phyloP scores from a whole-genome alignment of 768 basidiomycete genomes.

The Trametes cingulata region DNA sequence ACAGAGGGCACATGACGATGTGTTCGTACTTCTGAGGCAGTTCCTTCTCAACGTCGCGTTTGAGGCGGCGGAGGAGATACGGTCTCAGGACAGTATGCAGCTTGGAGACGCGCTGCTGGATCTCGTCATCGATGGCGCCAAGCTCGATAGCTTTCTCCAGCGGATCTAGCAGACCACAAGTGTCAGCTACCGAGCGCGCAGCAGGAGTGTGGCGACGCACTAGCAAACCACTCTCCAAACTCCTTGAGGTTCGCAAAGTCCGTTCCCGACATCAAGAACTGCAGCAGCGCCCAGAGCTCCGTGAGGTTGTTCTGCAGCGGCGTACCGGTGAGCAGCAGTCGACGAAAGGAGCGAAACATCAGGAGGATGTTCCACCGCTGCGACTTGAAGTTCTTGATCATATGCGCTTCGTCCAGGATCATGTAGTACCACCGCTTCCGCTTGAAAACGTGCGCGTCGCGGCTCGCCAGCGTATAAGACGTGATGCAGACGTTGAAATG shows the following conservation, averaged over 20 bases:
- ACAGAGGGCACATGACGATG: constrained; percentile 82
- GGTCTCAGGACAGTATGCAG: constrained; percentile 95
- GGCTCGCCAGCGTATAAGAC: constrained; percentile 89
- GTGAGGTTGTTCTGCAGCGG: constrained; percentile 96
- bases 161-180: constrained; percentile 58
- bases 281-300: constrained; percentile 92
- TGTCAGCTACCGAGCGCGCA: constrained; percentile 3
- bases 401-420: constrained; percentile 95
- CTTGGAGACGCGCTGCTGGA: constrained; percentile 78
- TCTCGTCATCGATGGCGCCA: constrained; percentile 82
- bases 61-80: constrained; percentile 92
- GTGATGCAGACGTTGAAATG: constrained; percentile 95
- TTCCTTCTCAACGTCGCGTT: constrained; percentile 96
- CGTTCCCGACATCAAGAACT: constrained; percentile 89
- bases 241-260: constrained; percentile 91
- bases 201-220: constrained; percentile 46
- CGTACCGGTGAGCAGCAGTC: constrained; percentile 92
- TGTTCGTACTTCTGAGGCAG: constrained; percentile 94
- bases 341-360: constrained; percentile 83
- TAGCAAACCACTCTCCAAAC: constrained; percentile 96
- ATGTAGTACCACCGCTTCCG: constrained; percentile 95
- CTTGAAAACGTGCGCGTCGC: constrained; percentile 89
- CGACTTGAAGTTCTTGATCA: constrained; percentile 96
- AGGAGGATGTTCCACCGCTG: constrained; percentile 92
- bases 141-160: constrained; percentile 92